phyloP scores from a whole-genome alignment of 495 filamentous ascomycete genomes.

The Talaromyces liani region DNA sequence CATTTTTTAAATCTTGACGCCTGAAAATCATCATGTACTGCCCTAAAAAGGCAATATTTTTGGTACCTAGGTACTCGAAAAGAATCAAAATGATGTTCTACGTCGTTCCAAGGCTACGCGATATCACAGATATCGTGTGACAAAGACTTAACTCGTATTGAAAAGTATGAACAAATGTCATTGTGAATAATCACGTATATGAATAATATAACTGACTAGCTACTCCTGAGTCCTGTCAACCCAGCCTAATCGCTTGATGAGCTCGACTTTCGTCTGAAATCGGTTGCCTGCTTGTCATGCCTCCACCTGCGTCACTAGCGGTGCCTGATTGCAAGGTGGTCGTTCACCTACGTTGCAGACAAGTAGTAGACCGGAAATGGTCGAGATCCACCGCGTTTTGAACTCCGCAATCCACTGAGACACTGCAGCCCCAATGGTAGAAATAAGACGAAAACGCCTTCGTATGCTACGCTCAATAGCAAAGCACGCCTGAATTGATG shows the following conservation, averaged over 20 bases:
- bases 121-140: not conserved
- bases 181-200: not conserved
- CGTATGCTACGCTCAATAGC: conserved; percentile 9
- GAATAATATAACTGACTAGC: not conserved
- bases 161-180: not conserved
- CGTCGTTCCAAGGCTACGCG: not conserved
- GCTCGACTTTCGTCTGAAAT: not conserved
- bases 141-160: not conserved
- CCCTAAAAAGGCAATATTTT: too few species aligned
- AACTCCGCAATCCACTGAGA: not conserved
- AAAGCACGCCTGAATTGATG: conserved; percentile 7
- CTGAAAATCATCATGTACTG: not conserved
- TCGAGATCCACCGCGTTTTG: not conserved
- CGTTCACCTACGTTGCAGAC: conserved; percentile 2
- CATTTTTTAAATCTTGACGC: not conserved
- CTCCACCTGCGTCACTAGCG: not conserved
- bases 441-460: conserved; percentile 6
- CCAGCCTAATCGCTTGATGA: not conserved
- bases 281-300: not conserved
- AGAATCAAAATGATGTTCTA: too few species aligned
- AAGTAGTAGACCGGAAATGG: not conserved
- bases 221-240: not conserved
- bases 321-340: not conserved
- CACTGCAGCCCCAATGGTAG: not conserved
- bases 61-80: too few species aligned